Evolutionary conservation across 441 rosid species (phyloP).

Genomic region (Breynia disticha): DNA sequence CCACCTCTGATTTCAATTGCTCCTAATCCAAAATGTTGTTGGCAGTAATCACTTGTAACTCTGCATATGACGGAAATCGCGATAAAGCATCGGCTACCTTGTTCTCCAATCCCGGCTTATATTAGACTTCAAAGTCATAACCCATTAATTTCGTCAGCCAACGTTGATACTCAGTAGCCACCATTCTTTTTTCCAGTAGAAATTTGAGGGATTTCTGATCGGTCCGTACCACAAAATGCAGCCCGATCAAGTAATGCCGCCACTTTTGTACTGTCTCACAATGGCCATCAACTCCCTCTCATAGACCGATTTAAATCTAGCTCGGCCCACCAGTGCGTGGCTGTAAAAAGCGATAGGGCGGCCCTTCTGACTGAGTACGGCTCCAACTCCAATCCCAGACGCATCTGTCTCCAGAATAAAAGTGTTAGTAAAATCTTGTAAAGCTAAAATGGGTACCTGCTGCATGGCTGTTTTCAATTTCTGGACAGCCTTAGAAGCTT

Average conservation of each 20-base stretch:
- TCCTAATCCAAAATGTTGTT: not conserved
- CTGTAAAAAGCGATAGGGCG: not conserved
- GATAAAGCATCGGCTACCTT: slow-evolving; percentile 1
- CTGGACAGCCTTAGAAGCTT: not conserved
- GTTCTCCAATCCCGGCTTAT: not conserved
- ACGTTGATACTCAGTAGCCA: not conserved
- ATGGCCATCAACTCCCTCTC: not conserved
- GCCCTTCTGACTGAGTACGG: not conserved
- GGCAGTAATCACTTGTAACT: not conserved
- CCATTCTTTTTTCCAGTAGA: not conserved
- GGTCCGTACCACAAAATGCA: not conserved
- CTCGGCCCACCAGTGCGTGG: not conserved
- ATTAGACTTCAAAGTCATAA: not conserved
- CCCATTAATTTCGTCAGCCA: not conserved
- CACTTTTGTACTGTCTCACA: not conserved
- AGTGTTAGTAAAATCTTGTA: not conserved
- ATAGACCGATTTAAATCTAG: no score
- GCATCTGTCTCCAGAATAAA: not conserved
- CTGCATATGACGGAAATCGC: not conserved
- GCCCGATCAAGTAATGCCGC: not conserved
- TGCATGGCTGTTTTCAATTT: not conserved
- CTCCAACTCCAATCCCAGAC: not conserved
- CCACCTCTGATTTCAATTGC: not conserved
- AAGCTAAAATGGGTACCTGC: not conserved
- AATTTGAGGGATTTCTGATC: not conserved